phyloP scores from a whole-genome alignment of 495 filamentous ascomycete genomes.

The Neurospora sp. region DNA sequence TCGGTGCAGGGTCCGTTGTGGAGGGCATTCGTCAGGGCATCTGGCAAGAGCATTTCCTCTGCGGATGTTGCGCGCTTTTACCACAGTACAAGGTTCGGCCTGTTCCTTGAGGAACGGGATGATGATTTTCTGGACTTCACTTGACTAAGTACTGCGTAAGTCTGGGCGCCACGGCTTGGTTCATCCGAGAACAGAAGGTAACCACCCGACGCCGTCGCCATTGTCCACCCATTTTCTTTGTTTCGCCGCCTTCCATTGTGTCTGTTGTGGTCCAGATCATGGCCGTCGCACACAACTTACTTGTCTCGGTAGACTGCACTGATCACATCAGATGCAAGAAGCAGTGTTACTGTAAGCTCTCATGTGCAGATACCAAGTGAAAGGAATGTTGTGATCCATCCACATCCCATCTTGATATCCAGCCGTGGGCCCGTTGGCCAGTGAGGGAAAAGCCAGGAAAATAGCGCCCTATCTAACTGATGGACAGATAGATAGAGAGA shows the following conservation, averaged over 20 bases:
- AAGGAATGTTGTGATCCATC: background rate
- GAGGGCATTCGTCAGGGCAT: background rate
- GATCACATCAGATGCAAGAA: background rate
- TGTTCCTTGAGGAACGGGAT: background rate
- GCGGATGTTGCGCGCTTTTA: background rate
- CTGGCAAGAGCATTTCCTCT: background rate
- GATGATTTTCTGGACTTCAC: background rate
- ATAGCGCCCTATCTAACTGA: background rate
- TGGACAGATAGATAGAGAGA: background rate
- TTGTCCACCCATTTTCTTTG: background rate
- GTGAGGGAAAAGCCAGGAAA: background rate
- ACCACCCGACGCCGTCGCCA: background rate
- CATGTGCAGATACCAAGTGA: background rate
- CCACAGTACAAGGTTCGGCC: background rate
- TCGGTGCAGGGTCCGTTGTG: background rate
- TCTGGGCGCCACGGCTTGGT: background rate
- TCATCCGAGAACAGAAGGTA: background rate
- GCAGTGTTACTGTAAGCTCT: background rate
- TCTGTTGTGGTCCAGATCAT: background rate
- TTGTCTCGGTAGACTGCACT: background rate
- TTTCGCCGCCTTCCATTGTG: background rate
- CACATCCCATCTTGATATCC: background rate
- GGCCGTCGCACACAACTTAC: background rate
- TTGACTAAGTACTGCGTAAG: background rate
- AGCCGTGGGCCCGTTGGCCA: background rate